Base-by-base conservation (phyloP, 2,329 filamentous ascomycete species). In the Clarireedia hainanense region DNA sequence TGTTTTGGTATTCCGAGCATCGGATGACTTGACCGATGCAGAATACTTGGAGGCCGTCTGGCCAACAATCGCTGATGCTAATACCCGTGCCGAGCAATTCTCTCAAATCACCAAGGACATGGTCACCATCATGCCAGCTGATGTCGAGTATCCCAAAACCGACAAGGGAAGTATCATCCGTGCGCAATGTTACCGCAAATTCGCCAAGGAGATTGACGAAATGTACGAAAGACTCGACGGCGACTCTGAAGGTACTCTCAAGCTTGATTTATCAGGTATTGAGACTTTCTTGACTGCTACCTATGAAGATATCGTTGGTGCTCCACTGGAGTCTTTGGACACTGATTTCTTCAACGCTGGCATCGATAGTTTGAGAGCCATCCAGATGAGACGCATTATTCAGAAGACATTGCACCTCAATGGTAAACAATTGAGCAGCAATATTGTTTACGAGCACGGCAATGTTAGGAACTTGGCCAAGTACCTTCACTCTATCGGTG, bases 271-370 rank as follows among this genome's bases (percentile, higher is more conserved):
- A 4, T 34, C 49, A 0, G 71, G 71, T 3, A 45, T 76, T 2
- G 68, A 68, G 49, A 37, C 55, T 26, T 65, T 70, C 12, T 62
- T 73, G 2, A 59, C 47, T 27, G 27, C 42, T 6, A 56, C 46
- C 2, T 61, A 59, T 51, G 58, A 63, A 20, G 50, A 58, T 1
- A 52, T 63, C 1, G 56, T 54, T 10, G 40, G 58, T 40, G 17
- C 39, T 14, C 6, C 58, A 36, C 30, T 56, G 14, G 39, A 52
- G 17, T 56, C 63, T 51, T 57, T 70, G 47, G 74, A 76, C 17
- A 73, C 75, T 0, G 83, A 86, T 63, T 80, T 86, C 63, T 86
- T 85, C 63, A 69, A 73, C 0, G 68, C 74, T 0, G 82, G 82
- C 0, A 70, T 84, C 2, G 83, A 85, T 64, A 81, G 77, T 47